Evolutionary conservation across 2,329 filamentous ascomycete genomes (phyloP), one percentile per base, ranked within the genome.

Genomic region (Byssothecium circinans): DNA sequence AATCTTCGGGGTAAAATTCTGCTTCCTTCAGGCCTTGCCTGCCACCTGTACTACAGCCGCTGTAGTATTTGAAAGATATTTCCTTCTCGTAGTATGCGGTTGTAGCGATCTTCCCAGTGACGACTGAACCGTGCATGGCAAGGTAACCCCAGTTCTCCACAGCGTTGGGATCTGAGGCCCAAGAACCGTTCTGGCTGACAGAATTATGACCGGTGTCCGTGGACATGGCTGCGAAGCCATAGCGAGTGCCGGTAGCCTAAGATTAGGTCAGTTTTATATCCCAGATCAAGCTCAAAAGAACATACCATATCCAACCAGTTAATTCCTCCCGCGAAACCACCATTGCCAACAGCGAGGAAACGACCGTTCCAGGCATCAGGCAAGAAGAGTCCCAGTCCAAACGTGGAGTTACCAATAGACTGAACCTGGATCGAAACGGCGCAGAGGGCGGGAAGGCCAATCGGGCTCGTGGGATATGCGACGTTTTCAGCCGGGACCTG

Each of bases 11-110:
- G 50, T 76, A 83, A 12, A 68, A 58, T 53, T 84, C 75, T 0
- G 79, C 75, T 6, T 76, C 75, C 43, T 79, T 79, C 27, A 82
- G 68, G 3, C 80, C 82, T 68, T 85, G 80, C 0, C 82, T 72
- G 1, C 83, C 82, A 6, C 83, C 83, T 0, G 80, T 78, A 0
- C 80, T 84, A 57, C 82, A 85, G 7, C 82, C 82, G 2, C 78
- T 58, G 50, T 78, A 84, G 63, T 84, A 85, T 6, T 74, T 76
- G 43, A 75, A 77, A 11, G 66, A 61, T 1, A 74, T 70, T 0
- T 64, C 57, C 8, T 60, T 69, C 2, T 67, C 63, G 53, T 83
- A 83, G 65, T 78, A 83, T 1, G 68, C 65, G 25, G 75, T 57
- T 1, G 75, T 71, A 10, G 83, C 61, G 12, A 68, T 45, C 57